These are phyloP conservation scores for Schizophyllum commune DNA, from an alignment of 1,284 basidiomycete species.

Conservation along the genomic window DNA sequence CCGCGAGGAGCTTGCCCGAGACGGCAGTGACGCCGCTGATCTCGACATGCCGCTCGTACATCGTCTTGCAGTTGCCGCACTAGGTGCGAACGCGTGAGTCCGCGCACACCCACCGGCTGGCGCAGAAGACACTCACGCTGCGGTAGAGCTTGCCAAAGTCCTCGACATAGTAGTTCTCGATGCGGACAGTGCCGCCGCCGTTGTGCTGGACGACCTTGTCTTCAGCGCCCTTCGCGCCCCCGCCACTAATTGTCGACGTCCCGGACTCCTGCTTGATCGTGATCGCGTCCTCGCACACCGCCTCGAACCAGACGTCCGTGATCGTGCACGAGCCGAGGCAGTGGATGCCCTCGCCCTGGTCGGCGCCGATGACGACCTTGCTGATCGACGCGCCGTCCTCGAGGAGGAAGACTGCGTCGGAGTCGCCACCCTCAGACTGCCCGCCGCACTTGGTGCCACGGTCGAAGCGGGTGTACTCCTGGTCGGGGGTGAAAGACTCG, in stretches of 20 bases:
- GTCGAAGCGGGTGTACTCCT: constrained; percentile 23
- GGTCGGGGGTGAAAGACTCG: constrained; percentile 26
- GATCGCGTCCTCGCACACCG: constrained; percentile 13
- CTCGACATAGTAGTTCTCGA: constrained; percentile 12
- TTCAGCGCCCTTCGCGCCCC: constrained; percentile 9
- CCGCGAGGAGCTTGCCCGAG: constrained; percentile 6
- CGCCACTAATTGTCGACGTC: constrained; percentile 9
- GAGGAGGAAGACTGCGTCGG: constrained; percentile 13
- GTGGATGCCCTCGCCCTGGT: constrained; percentile 14
- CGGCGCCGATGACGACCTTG: constrained; percentile 13
- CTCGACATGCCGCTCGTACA: constrained; percentile 16
- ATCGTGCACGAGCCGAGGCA: constrained; percentile 13
- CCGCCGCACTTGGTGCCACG: constrained; percentile 9
- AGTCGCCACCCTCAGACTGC: constrained; percentile 11
- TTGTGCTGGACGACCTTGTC: constrained; percentile 15
- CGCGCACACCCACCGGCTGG: too few species aligned
- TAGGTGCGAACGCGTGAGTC: not conserved
- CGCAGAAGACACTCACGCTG: constrained; percentile 10
- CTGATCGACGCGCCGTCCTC: constrained; percentile 21
- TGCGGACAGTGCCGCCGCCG: constrained; percentile 12
- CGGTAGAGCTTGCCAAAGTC: constrained; percentile 13
- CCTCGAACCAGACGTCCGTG: constrained; percentile 14
- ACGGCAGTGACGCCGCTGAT: constrained; percentile 8
- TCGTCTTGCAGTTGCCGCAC: constrained; percentile 21
- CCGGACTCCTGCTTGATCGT: constrained; percentile 13